A percentile compares a stretch with the other conserved stretches of the same genome.
Conservation (phyloP, 495 filamentous ascomycete genomes). For the Hypoxylon crocopeplum region DNA sequence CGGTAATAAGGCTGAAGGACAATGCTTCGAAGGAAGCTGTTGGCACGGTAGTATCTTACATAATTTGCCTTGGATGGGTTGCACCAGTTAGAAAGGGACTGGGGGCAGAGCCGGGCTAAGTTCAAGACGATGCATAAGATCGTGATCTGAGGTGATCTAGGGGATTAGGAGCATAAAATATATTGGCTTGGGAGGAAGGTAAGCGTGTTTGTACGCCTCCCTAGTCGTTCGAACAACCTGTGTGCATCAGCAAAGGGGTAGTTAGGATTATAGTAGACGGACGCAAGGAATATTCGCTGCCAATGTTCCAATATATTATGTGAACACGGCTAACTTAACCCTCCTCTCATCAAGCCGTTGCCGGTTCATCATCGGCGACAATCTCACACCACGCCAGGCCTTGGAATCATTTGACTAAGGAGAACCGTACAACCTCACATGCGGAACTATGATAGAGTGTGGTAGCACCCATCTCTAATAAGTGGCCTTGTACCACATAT, state of each 20-base stretch:
- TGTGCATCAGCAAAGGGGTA: too few relatives aligned
- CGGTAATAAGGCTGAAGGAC: constrained; percentile 32
- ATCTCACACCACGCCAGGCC: neutral
- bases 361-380: too few relatives aligned
- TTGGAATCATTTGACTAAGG: constrained; percentile 17
- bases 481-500: constrained; percentile 31
- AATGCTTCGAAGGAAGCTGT: constrained; percentile 5
- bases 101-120: constrained; percentile 15
- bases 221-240: too few relatives aligned
- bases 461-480: constrained; percentile 33
- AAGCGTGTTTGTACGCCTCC: neutral
- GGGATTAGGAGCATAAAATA: constrained; percentile 7
- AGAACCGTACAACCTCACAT: constrained; percentile 25
- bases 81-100: constrained; percentile 3
- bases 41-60: constrained; percentile 13
- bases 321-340: too few relatives aligned
- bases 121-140: constrained; percentile 34
- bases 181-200: neutral
- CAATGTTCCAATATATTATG: too few relatives aligned
- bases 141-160: constrained; percentile 29
- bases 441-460: constrained; percentile 26
- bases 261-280: too few relatives aligned
- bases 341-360: too few relatives aligned
- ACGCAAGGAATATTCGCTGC: too few relatives aligned
- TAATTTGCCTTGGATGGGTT: constrained; percentile 14